Conservation (phyloP, 2,329 filamentous ascomycete genomes). For the Clarireedia hainanense region DNA sequence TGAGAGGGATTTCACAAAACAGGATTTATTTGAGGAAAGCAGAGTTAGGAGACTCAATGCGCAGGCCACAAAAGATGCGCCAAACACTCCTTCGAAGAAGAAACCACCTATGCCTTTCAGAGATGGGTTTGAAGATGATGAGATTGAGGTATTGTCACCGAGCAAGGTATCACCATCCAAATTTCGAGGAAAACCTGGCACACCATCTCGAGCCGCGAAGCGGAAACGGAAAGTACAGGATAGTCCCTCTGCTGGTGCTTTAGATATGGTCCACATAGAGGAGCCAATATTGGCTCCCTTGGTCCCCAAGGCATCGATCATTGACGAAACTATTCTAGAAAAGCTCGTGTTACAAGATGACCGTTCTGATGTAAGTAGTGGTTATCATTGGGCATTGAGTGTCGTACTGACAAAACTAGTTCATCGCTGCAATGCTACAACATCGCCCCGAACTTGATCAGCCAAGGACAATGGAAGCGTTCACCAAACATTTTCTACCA, state of each 20-base stretch:
- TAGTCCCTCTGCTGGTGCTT: constrained; percentile 52
- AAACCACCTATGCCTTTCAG: constrained; percentile 49
- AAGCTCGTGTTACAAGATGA: constrained; percentile 34
- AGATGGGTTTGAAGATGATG: constrained; percentile 64
- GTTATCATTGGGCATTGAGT: background rate
- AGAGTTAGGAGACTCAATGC: constrained; percentile 32
- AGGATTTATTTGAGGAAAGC: constrained; percentile 59
- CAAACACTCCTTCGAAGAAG: constrained; percentile 53
- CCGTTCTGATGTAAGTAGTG: constrained; percentile 31
- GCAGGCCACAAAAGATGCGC: constrained; percentile 33
- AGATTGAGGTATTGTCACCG: constrained; percentile 41
- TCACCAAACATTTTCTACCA: constrained; percentile 57
- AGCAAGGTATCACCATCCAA: constrained; percentile 41
- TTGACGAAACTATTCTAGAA: constrained; percentile 31
- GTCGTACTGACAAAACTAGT: constrained; percentile 15
- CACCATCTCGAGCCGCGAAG: constrained; percentile 56
- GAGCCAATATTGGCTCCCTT: constrained; percentile 3
- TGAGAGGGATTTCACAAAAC: constrained; percentile 64
- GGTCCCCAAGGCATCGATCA: constrained; percentile 10
- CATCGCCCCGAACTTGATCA: constrained; percentile 36
- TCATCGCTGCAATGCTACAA: constrained; percentile 29
- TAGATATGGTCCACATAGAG: constrained; percentile 31
- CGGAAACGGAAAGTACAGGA: constrained; percentile 58
- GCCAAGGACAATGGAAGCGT: constrained; percentile 57
- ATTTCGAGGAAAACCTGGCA: constrained; percentile 34